Base-by-base conservation (phyloP, 1,139 yeast genomes). In the Debaryomyces singareniensis region DNA sequence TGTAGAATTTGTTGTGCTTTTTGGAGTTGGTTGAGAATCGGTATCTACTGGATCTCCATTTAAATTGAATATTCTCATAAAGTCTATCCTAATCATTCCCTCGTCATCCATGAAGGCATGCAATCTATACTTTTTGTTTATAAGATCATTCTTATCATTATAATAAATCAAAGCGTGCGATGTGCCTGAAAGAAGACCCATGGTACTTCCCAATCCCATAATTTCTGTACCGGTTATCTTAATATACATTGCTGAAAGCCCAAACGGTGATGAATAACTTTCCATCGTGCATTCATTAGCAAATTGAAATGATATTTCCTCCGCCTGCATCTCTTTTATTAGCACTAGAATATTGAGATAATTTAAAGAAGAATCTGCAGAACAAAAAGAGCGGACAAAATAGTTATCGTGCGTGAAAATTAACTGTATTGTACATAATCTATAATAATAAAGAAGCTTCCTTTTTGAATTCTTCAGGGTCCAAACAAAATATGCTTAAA, bases 201-300 rank as follows among this genome's bases (percentile, higher is more conserved):
- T 71, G 13, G 78, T 71, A 5, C 75, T 64, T 2, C 80, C 80
- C 5, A 74, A 68, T 0, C 78, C 78, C 56, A 71, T 68, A 9
- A 70, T 56, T 30, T 68, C 64, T 3, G 75, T 66, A 4, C 71
- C 76, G n/a, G 55, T 58, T n/a, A 71, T 55, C 37, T 69, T 70
- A 29, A 72, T 58, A 42, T 71, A 72, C 11, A 71, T 47, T 7
- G 78, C 78, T 26, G 72, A 62, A 24, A 73, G 56, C n/a, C 78
- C 79, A 47, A 73, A 72, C 2, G 78, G 78, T 3, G 77, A 71
- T 45, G 77, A 71, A 46, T 72, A 77, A 20, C 71, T 66, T 44
- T 72, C 78, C 24, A 73, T 47, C 28, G 69, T 75, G 39, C 78
- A 71, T 36, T 66, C 71, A 39, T 68, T 69, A 32, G 76, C 71